Conservation (phyloP, 805 yeast genomes). For the Lipomyces japonicus region DNA sequence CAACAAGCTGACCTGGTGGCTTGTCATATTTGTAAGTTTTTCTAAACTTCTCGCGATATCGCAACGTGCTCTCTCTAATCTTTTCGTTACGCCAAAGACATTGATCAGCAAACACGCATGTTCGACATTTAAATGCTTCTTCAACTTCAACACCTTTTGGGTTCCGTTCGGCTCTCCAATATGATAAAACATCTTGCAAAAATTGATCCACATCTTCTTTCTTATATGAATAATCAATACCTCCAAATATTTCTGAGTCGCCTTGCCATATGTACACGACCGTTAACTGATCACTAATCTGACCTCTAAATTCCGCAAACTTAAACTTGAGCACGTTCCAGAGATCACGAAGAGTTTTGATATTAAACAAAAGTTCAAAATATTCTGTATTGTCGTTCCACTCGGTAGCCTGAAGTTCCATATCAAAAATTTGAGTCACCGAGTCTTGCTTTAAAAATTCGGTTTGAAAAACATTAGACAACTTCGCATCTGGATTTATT, state of each 20-base stretch:
- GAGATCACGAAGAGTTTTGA: constrained; percentile 13
- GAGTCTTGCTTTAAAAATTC: constrained; percentile 8
- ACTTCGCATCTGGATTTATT: constrained; percentile 5
- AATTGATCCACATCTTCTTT: constrained; percentile 2
- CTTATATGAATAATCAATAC: constrained; percentile 18
- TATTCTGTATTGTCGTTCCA: constrained; percentile 1
- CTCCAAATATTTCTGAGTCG: constrained; percentile 17
- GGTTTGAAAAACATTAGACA: constrained; percentile 2
- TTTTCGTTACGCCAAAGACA: constrained; percentile 22
- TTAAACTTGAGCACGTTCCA: constrained; percentile 14
- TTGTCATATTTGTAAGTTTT: constrained; percentile 3
- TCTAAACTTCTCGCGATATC: constrained; percentile 10
- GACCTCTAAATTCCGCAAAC: constrained; percentile 9
- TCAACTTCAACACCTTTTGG: constrained; percentile 28
- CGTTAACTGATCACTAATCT: constrained; percentile 7
- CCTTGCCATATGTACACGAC: constrained; percentile 19
- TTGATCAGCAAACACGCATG: constrained; percentile 15
- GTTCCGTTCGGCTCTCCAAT: constrained; percentile 25
- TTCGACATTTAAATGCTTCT: constrained; percentile 26
- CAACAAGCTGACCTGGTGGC: constrained; percentile 9
- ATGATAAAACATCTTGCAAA: constrained; percentile 1
- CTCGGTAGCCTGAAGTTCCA: constrained; percentile 1
- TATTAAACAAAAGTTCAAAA: not conserved
- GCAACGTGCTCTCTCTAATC: constrained; percentile 14
- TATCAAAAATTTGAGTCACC: not conserved